phyloP scores from a whole-genome alignment of 441 rosid genomes.

The Bocquillonia castaneifolia region DNA sequence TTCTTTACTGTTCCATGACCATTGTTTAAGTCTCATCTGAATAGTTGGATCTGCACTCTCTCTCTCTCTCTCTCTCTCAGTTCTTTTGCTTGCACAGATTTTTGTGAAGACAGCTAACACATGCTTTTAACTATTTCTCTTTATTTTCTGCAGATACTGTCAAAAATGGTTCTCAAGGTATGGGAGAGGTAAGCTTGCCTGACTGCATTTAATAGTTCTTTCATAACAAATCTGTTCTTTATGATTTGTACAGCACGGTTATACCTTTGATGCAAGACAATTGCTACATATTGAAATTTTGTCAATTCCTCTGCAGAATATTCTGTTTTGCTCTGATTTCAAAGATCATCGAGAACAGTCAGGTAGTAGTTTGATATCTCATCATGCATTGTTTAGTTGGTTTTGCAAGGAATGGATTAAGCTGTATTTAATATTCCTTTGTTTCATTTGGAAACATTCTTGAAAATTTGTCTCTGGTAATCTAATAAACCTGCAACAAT shows the following conservation, averaged over 20 bases:
- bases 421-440: background rate
- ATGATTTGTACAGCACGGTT: background rate
- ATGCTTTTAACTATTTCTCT: conserved; percentile 2
- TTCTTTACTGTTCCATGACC: conserved; percentile 1
- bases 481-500: too few species aligned
- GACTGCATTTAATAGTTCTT: conserved; percentile 14
- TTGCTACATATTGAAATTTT: conserved; percentile 13
- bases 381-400: background rate
- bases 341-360: conserved; percentile 54
- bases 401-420: background rate
- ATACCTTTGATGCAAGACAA: background rate
- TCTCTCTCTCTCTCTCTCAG: background rate
- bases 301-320: conserved; percentile 42
- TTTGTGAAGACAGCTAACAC: background rate
- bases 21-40: background rate
- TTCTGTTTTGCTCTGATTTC: conserved; percentile 61
- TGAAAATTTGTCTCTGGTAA: background rate
- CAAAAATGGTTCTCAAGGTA: conserved; percentile 50
- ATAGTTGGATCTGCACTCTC: background rate
- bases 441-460: background rate
- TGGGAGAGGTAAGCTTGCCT: conserved; percentile 54
- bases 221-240: background rate
- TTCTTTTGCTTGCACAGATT: background rate
- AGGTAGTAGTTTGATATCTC: conserved; percentile 37
- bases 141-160: conserved; percentile 51